phyloP scores from a whole-genome alignment of 345 rosid genomes.

The Murraya koenigii region DNA sequence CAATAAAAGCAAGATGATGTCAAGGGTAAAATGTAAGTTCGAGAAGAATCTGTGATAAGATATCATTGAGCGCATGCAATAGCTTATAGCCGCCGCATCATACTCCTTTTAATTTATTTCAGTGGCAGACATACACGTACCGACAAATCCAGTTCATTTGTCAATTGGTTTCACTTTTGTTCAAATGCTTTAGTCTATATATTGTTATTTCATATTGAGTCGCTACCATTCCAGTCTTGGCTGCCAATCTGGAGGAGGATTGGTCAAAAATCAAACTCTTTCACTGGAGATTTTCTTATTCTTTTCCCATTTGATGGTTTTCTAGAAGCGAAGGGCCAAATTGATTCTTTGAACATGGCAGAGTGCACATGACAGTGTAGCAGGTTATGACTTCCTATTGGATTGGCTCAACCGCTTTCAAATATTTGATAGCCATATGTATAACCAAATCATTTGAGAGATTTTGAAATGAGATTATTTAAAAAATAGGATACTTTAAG shows the following conservation, averaged over 20 bases:
- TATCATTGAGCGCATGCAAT: not conserved
- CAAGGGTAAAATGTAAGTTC: too few relatives aligned
- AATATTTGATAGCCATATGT: not conserved
- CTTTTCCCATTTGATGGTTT: not conserved
- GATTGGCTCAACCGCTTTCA: not conserved
- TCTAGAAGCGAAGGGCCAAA: too few relatives aligned
- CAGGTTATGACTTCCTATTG: not conserved
- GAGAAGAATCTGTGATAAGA: too few relatives aligned
- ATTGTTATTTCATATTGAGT: too few relatives aligned
- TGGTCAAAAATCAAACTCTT: slow-evolving; percentile 4
- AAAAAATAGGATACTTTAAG: too few relatives aligned
- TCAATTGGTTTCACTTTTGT: not conserved
- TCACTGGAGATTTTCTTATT: not conserved
- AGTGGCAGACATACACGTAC: too few relatives aligned
- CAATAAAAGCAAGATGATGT: slow-evolving; percentile 8
- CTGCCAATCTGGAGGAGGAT: not conserved
- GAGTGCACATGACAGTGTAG: too few relatives aligned
- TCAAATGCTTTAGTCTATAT: too few relatives aligned
- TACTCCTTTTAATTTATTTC: not conserved
- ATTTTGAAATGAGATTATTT: not conserved
- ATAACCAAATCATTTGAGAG: not conserved
- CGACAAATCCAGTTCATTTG: too few relatives aligned
- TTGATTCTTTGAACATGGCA: too few relatives aligned
- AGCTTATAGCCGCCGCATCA: not conserved
- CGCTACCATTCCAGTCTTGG: too few relatives aligned